phyloP scores from a whole-genome alignment of 352 stramenopile species.

The Globisporangium radiosum region DNA sequence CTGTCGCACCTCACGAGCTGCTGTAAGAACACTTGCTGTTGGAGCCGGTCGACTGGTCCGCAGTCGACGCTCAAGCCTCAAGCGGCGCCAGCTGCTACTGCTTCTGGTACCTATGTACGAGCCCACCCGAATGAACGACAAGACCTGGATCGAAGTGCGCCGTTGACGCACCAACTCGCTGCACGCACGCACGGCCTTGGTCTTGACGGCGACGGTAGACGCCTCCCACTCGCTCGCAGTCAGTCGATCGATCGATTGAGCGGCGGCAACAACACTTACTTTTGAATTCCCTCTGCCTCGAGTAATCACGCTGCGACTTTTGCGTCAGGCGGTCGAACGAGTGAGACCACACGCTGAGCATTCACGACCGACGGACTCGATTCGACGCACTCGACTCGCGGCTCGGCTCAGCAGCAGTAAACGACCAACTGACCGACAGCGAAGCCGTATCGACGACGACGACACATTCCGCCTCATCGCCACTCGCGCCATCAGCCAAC shows the following conservation, averaged over 20 bases:
- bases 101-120: too few species aligned
- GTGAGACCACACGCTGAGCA: too few species aligned
- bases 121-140: neutral
- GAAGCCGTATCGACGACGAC: too few species aligned
- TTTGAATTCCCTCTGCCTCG: neutral
- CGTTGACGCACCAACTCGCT: conserved; percentile 1
- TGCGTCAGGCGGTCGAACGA: too few species aligned
- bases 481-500: neutral
- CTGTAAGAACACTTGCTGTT: neutral
- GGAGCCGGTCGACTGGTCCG: neutral
- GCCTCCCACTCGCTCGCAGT: neutral
- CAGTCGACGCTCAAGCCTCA: neutral
- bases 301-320: too few species aligned
- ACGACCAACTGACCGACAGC: too few species aligned
- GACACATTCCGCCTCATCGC: neutral
- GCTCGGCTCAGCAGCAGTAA: too few species aligned
- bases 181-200: neutral
- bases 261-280: neutral
- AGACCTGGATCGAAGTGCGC: neutral
- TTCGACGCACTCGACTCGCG: too few species aligned
- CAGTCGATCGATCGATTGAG: neutral
- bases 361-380: too few species aligned
- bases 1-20: neutral
- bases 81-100: neutral
- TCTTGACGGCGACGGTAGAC: too few species aligned